phyloP scores from a whole-genome alignment of 495 filamentous ascomycete genomes.

The Delitschia confertaspora region DNA sequence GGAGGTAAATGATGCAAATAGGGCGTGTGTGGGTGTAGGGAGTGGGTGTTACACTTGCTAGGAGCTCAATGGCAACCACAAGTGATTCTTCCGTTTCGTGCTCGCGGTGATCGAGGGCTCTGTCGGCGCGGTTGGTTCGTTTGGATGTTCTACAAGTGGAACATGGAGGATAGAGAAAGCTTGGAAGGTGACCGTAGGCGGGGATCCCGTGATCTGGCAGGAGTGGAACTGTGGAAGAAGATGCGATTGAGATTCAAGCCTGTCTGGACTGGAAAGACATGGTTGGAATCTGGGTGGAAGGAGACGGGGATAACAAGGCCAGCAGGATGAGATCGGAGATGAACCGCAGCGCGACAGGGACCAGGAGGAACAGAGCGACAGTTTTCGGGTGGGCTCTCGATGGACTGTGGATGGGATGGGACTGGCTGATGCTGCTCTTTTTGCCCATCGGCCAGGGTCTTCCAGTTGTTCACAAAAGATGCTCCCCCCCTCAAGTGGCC shows the following conservation, averaged over 20 bases:
- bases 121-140: conserved; percentile 4
- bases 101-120: no score
- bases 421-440: no score
- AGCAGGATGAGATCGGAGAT: conserved; percentile 22
- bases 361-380: no score
- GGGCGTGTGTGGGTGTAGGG: neutral
- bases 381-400: no score
- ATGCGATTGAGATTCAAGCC: neutral
- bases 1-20: no score
- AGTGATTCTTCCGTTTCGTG: no score
- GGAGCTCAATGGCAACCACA: conserved; percentile 7
- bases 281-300: neutral
- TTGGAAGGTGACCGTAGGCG: neutral
- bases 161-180: conserved; percentile 1
- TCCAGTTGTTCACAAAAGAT: no score
- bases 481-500: no score
- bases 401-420: no score
- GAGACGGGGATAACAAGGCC: conserved; percentile 1
- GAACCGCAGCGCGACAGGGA: conserved; percentile 8
- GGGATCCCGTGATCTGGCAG: conserved; percentile 18
- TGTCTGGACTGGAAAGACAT: neutral
- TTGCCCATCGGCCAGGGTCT: no score
- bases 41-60: neutral
- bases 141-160: conserved; percentile 6
- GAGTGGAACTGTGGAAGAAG: neutral